phyloP scores from a whole-genome alignment of 768 basidiomycete genomes.

The Coprinopsis strossmayeri region DNA sequence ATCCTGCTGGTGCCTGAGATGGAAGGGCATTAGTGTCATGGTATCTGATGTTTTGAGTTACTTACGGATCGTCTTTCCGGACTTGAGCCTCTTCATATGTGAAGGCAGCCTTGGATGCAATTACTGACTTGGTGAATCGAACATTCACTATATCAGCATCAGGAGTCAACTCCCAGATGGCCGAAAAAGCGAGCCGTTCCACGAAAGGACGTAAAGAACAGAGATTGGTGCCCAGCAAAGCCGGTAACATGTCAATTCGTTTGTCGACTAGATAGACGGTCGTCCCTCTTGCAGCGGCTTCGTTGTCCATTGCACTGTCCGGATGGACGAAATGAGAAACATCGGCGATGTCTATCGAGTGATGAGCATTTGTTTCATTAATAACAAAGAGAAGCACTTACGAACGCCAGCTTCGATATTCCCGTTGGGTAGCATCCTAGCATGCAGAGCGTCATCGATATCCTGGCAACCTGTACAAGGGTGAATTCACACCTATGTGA shows the following conservation, averaged over 20 bases:
- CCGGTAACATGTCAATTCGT: constrained; percentile 96
- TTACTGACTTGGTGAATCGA: constrained; percentile 93
- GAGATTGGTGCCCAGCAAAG: constrained; percentile 89
- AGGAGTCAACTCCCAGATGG: constrained; percentile 91
- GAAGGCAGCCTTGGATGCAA: constrained; percentile 92
- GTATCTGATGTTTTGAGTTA: constrained; percentile 4
- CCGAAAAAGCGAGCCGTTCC: constrained; percentile 91
- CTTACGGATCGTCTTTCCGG: constrained; percentile 87
- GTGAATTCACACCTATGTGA: background rate
- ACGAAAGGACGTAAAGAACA: constrained; percentile 91
- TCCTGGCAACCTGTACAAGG: constrained; percentile 79
- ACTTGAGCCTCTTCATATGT: constrained; percentile 96
- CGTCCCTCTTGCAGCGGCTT: constrained; percentile 93
- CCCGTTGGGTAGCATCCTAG: constrained; percentile 78
- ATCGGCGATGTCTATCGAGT: constrained; percentile 88
- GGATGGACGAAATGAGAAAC: constrained; percentile 94
- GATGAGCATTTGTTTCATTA: background rate
- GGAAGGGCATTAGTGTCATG: background rate
- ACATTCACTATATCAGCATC: constrained; percentile 88
- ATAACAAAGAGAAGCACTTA: constrained; percentile 40
- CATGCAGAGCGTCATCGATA: constrained; percentile 97
- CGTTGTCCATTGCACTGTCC: constrained; percentile 93
- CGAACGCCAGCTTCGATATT: constrained; percentile 97
- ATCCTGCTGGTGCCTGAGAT: constrained; percentile 63
- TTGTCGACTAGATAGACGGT: constrained; percentile 98